These are phyloP conservation scores for Aspergillus sp. DNA, from an alignment of 2,329 filamentous ascomycete species.

Conservation along the genomic window DNA sequence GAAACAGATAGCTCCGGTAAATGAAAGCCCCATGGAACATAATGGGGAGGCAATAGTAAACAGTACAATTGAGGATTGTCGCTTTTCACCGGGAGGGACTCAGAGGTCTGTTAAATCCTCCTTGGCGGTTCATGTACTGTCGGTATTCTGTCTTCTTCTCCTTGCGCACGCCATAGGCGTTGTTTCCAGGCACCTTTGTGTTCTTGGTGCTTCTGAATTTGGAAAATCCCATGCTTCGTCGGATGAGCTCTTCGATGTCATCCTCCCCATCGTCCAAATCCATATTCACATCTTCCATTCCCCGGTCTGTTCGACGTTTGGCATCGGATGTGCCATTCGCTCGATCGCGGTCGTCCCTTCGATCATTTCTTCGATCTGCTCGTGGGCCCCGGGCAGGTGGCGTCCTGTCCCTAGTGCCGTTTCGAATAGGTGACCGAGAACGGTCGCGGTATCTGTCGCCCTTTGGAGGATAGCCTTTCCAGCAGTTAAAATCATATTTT, in stretches of 20 bases:
- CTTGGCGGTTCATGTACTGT: constrained; percentile 77
- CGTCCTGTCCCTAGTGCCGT: constrained; percentile 36
- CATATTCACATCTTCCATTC: constrained; percentile 36
- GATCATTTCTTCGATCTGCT: constrained; percentile 31
- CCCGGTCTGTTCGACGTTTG: constrained; percentile 18
- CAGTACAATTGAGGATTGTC: background rate
- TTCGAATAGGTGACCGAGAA: constrained; percentile 37
- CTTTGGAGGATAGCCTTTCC: constrained; percentile 30
- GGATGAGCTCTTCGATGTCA: constrained; percentile 71
- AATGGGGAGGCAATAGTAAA: constrained; percentile 7
- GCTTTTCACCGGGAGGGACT: constrained; percentile 42
- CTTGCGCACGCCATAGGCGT: constrained; percentile 77
- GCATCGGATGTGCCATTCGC: constrained; percentile 25
- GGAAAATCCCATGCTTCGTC: constrained; percentile 85
- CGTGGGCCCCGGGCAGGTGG: constrained; percentile 37
- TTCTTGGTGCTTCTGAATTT: constrained; percentile 84
- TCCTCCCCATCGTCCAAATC: constrained; percentile 58
- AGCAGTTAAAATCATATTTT: constrained; percentile 2
- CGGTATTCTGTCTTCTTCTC: constrained; percentile 94
- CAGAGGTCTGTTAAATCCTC: constrained; percentile 52
- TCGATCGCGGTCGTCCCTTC: constrained; percentile 27
- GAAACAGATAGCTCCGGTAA: constrained; percentile 17
- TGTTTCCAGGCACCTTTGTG: constrained; percentile 84
- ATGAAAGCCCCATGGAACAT: constrained; percentile 5
- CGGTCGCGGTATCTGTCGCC: constrained; percentile 36